A percentile compares a stretch with the other conserved stretches of the same genome.
Conservation (phyloP, 306 rosid species). For the Luffa aegyptiaca region DNA sequence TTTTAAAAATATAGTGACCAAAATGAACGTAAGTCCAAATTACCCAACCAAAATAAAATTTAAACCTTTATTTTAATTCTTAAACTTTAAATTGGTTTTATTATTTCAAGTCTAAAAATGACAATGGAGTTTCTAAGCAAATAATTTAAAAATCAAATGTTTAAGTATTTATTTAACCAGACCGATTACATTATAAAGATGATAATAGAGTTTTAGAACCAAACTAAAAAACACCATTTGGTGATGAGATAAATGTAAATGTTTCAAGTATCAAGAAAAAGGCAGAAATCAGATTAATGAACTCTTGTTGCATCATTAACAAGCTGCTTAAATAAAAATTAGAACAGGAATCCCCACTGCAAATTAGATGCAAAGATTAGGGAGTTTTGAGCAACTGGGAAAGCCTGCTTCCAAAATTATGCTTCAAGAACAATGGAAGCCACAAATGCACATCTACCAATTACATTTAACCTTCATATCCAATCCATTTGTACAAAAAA, state of each 20-base stretch:
- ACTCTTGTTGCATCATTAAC: too few relatives aligned
- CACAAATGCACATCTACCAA: neutral
- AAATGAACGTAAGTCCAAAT: too few relatives aligned
- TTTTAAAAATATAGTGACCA: too few relatives aligned
- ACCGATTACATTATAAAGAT: too few relatives aligned
- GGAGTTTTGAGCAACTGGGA: neutral
- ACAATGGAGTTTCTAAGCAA: too few relatives aligned
- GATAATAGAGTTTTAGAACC: neutral
- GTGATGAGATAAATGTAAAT: neutral
- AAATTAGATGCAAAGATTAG: neutral
- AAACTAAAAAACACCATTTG: neutral
- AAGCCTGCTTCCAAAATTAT: neutral
- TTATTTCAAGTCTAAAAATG: too few relatives aligned
- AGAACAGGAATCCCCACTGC: neutral
- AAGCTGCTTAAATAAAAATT: too few relatives aligned
- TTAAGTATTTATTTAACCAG: too few relatives aligned
- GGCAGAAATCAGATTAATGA: neutral
- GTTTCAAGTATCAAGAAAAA: neutral
- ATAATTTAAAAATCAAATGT: too few relatives aligned
- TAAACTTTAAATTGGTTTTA: too few relatives aligned
- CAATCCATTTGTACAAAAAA: conserved; percentile 8
- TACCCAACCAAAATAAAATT: too few relatives aligned
- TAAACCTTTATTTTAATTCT: too few relatives aligned
- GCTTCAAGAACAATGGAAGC: neutral
- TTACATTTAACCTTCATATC: neutral